Evolutionary conservation across 2,329 filamentous ascomycete genomes (phyloP).

Genomic region (Colletotrichum caudatum): DNA sequence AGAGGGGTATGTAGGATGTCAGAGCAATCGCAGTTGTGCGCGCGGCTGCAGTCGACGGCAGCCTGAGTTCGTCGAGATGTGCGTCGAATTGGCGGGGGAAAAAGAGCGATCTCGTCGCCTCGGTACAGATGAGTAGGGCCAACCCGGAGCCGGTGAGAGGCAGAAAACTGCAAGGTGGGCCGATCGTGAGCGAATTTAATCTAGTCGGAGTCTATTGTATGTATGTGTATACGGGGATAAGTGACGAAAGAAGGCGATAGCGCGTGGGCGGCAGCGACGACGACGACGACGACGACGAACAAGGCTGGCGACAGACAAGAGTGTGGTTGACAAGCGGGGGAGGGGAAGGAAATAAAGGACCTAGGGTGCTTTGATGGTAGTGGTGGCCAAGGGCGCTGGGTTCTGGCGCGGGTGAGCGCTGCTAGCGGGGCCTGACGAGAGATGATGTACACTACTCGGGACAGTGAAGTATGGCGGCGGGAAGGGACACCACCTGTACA

Average conservation of each 20-base stretch:
- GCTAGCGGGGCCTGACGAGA: conserved; percentile 1
- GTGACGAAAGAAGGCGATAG: neutral
- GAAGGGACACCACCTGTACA: neutral
- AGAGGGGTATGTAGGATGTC: neutral
- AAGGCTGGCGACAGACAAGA: conserved; percentile 25
- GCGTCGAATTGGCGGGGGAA: conserved; percentile 4
- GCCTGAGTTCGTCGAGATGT: conserved; percentile 23
- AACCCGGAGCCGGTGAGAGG: neutral
- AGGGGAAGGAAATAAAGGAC: conserved; percentile 35
- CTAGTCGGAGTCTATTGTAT: neutral
- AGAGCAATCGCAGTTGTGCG: conserved; percentile 3
- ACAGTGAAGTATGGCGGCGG: conserved; percentile 1
- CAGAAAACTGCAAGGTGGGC: neutral
- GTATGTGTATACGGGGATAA: neutral
- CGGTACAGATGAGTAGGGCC: neutral
- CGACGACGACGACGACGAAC: neutral
- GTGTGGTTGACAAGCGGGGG: conserved; percentile 30
- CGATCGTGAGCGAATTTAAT: neutral
- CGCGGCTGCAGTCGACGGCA: neutral
- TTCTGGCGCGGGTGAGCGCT: neutral
- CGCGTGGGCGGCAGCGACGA: conserved; percentile 6
- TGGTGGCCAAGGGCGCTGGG: neutral
- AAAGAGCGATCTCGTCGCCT: conserved; percentile 19
- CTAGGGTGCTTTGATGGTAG: conserved; percentile 20
- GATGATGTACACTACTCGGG: neutral